These are phyloP conservation scores for thale cress (Arabidopsis thaliana) DNA, from an alignment of 345 rosid genomes.

Conservation along the genomic window TAIR10.1 NC_003076.8:7308001-7308500, in stretches of 20 bases:
- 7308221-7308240: constrained; percentile 37
- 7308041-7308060: neutral
- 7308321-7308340: constrained; percentile 57
- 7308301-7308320: constrained; percentile 56
- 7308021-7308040: constrained; percentile 33
- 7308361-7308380: constrained; percentile 77
- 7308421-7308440: constrained; percentile 67
- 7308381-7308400: constrained; percentile 72
- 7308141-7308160: neutral
- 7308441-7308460: constrained; percentile 55
- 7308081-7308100: constrained; percentile 6
- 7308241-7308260: constrained; percentile 51
- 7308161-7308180: constrained; percentile 34
- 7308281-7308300: constrained; percentile 56
- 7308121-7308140: neutral
- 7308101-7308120: constrained; percentile 8
- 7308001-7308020: neutral
- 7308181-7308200: constrained; percentile 23
- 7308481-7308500: constrained; percentile 92
- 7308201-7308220: neutral
- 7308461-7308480: constrained; percentile 86
- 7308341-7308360: constrained; percentile 57
- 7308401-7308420: constrained; percentile 56
- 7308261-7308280: constrained; percentile 57
- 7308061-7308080: neutral